phyloP scores from a whole-genome alignment of 2,329 filamentous ascomycete genomes.

The Penicillium sp. region DNA sequence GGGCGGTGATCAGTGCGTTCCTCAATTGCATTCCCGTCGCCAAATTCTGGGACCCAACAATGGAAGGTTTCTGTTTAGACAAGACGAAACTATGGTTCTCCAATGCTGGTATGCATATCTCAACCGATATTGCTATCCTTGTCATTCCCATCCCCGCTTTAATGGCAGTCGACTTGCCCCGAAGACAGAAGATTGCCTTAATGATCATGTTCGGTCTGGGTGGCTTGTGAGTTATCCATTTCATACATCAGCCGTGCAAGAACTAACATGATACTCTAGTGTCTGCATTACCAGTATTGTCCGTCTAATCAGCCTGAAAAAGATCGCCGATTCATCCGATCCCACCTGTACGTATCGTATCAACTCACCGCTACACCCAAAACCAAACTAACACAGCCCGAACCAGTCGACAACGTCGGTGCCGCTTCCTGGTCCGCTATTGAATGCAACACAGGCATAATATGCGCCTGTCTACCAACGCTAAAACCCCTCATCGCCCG shows the following conservation, averaged over 20 bases:
- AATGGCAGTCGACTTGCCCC: conserved; percentile 40
- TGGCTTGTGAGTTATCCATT: conserved; percentile 33
- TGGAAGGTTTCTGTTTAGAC: conserved; percentile 37
- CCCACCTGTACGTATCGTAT: conserved; percentile 31
- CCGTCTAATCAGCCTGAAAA: conserved; percentile 33
- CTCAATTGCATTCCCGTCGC: conserved; percentile 38
- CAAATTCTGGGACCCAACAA: conserved; percentile 33
- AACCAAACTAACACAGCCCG: conserved; percentile 4
- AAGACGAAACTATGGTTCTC: conserved; percentile 45
- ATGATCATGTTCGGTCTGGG: conserved; percentile 44
- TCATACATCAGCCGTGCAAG: not conserved
- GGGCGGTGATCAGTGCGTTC: conserved; percentile 38
- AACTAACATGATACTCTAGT: conserved; percentile 10
- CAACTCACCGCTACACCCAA: not conserved
- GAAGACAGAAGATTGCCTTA: conserved; percentile 42
- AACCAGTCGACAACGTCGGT: conserved; percentile 34
- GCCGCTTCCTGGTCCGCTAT: conserved; percentile 40
- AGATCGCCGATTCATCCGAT: conserved; percentile 33
- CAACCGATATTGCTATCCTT: conserved; percentile 45
- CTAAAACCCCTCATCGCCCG: conserved; percentile 36
- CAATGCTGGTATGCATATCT: conserved; percentile 46
- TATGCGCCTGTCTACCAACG: conserved; percentile 43
- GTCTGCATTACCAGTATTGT: conserved; percentile 38
- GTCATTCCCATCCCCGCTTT: conserved; percentile 48
- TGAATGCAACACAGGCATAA: conserved; percentile 43